phyloP scores from a whole-genome alignment of 495 filamentous ascomycete genomes.

The Hyaloscypha bicolor region DNA sequence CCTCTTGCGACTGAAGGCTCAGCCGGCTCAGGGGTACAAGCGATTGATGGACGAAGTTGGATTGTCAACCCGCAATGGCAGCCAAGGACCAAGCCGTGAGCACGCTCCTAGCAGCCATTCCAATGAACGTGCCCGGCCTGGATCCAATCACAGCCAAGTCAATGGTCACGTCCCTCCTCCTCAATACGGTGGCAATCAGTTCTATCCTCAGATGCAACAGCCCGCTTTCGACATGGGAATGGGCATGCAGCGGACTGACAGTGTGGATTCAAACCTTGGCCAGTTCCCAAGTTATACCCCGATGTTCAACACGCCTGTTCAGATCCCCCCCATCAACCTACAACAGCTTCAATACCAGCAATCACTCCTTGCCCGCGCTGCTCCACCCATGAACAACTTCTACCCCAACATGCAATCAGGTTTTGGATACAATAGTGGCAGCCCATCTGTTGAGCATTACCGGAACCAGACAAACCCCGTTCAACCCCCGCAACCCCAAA shows the following conservation, averaged over 20 bases:
- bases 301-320: conserved; percentile 52
- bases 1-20: conserved; percentile 84
- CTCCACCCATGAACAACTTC: conserved; percentile 53
- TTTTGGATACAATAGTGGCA: conserved; percentile 47
- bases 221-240: conserved; percentile 43
- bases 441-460: conserved; percentile 51
- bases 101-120: conserved; percentile 39
- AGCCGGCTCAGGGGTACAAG: conserved; percentile 95
- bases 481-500: conserved; percentile 32
- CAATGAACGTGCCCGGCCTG: conserved; percentile 53
- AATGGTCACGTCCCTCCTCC: conserved; percentile 36
- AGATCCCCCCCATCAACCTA: conserved; percentile 50
- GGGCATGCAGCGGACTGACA: conserved; percentile 56
- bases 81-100: conserved; percentile 45
- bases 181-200: conserved; percentile 39
- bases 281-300: conserved; percentile 54
- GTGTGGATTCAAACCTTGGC: conserved; percentile 56
- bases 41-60: conserved; percentile 92
- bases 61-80: conserved; percentile 41
- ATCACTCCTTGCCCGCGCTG: conserved; percentile 52
- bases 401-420: conserved; percentile 51
- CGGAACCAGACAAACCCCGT: conserved; percentile 51
- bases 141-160: conserved; percentile 52
- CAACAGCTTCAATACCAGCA: conserved; percentile 64
- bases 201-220: conserved; percentile 42